These are phyloP conservation scores for Immersiporthe knoxdaviesiana DNA, from an alignment of 2,329 filamentous ascomycete genomes.

Conservation along the genomic window DNA sequence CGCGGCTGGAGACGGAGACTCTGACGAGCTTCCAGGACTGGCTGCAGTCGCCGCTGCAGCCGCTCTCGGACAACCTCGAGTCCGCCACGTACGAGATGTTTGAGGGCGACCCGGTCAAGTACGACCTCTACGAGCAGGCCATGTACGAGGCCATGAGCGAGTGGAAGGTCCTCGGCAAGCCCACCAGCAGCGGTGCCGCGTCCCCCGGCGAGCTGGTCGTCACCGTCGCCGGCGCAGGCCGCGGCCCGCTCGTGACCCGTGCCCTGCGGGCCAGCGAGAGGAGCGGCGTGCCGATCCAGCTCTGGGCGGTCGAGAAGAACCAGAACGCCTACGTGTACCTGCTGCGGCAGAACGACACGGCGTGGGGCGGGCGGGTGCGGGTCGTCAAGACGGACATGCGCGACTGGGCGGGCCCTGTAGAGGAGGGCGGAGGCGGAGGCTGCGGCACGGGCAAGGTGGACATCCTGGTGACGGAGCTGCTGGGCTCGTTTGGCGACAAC, in stretches of 20 bases:
- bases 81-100: conserved; percentile 98
- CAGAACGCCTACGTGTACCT: conserved; percentile 95
- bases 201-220: conserved; percentile 63
- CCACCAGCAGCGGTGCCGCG: conserved; percentile 60
- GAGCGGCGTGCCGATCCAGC: conserved; percentile 76
- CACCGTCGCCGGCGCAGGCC: conserved; percentile 89
- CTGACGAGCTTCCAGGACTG: conserved; percentile 80
- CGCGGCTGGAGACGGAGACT: conserved; percentile 53
- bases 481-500: conserved; percentile 96
- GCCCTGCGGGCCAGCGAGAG: conserved; percentile 78
- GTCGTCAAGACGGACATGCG: conserved; percentile 98
- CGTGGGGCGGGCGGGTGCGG: conserved; percentile 81
- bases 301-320: conserved; percentile 97
- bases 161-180: conserved; percentile 73
- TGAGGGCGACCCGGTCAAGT: conserved; percentile 97
- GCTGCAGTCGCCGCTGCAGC: conserved; percentile 91
- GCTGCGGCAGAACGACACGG: conserved; percentile 78
- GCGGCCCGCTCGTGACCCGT: conserved; percentile 88
- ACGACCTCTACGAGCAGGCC: conserved; percentile 90
- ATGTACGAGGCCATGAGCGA: conserved; percentile 80
- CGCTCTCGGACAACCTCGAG: conserved; percentile 93
- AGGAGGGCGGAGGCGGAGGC: no score
- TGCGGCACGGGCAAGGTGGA: conserved; percentile 69
- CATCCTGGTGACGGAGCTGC: conserved; percentile 89
- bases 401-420: conserved; percentile 82